phyloP scores from a whole-genome alignment of 73 alveolate genomes.

The Uronychia binucleata region DNA sequence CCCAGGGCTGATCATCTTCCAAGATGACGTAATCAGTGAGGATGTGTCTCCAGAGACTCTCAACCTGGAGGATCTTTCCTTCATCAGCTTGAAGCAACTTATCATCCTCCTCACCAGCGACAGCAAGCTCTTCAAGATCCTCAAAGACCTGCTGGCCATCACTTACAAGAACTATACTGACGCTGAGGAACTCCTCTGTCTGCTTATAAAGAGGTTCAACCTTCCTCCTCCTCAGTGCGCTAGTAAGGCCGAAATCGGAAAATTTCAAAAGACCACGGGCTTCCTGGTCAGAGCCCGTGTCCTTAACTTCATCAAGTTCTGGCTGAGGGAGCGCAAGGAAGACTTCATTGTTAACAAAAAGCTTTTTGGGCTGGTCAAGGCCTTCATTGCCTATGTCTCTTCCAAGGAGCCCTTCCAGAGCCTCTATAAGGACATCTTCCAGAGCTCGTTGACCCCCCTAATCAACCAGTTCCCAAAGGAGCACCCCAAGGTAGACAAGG shows the following conservation, averaged over 20 bases:
- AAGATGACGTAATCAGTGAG: neutral
- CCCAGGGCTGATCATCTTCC: neutral
- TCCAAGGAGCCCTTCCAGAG: neutral
- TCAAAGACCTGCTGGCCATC: neutral
- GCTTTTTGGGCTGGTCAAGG: neutral
- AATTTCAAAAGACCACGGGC: neutral
- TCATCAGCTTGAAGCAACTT: neutral
- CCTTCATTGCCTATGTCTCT: neutral
- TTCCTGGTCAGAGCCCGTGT: neutral
- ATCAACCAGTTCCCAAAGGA: neutral
- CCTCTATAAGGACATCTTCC: neutral
- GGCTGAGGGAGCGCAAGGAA: neutral
- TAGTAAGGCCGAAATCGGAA: neutral
- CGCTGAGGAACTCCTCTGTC: neutral
- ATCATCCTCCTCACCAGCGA: neutral
- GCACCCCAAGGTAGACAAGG: neutral
- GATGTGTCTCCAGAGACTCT: neutral
- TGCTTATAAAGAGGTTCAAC: neutral
- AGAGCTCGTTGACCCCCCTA: neutral
- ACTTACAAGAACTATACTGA: neutral
- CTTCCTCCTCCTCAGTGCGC: neutral
- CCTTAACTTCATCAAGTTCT: neutral
- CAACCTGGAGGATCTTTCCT: neutral
- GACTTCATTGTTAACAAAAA: neutral
- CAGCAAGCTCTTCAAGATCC: neutral